Evolutionary conservation across 495 filamentous ascomycete genomes (phyloP), one percentile per base, ranked within the genome.

Genomic region (Penicillium lagena): DNA sequence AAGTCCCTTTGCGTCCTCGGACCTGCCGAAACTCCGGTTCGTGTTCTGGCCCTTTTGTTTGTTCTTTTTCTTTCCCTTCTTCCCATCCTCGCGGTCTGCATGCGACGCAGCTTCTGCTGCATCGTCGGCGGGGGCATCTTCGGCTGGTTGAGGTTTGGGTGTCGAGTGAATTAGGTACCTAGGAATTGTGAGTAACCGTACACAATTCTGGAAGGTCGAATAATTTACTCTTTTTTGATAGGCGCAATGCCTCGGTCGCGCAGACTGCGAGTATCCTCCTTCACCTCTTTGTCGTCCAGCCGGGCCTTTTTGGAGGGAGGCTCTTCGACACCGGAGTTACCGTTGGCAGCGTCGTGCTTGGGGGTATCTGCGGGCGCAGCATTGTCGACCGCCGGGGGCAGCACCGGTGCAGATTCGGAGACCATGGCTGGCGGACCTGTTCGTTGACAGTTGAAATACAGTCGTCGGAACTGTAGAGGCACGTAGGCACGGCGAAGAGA

Each of bases 31-130:
- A n/a, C 76, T 78, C 40, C 93, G 80, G 50, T 76, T 80, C 48
- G 80, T 90, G 58, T 98, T 97, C 61, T 96, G 93, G 27, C 91
- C 89, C 35, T 76, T 76, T 13, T 76, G 69, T 54, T 85, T 84
- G 56, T 80, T 82, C 59, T 74, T 79, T 49, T 71, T 72, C 50
- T 69, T 76, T 14, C 67, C 64, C 7, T 57, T 49, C 9, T 51
- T 45, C 12, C 50, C 52, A 31, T 56, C 54, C 30, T 68, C 66
- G 29, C 65, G 62, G 11, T 67, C 55, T 17, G 59, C 63, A 52
- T 73, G 71, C 22, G 68, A 58, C 11, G 75, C 74, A 13, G 72
- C 80, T 53, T 87, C 87, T 35, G 85, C 88, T 32, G 76, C 83
- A 60, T 87, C 87, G 50, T 94, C 87, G 9, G 50, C 39, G 27